Evolutionary conservation across 257 asterid species (phyloP).

Genomic region (Ilex asprella): DNA sequence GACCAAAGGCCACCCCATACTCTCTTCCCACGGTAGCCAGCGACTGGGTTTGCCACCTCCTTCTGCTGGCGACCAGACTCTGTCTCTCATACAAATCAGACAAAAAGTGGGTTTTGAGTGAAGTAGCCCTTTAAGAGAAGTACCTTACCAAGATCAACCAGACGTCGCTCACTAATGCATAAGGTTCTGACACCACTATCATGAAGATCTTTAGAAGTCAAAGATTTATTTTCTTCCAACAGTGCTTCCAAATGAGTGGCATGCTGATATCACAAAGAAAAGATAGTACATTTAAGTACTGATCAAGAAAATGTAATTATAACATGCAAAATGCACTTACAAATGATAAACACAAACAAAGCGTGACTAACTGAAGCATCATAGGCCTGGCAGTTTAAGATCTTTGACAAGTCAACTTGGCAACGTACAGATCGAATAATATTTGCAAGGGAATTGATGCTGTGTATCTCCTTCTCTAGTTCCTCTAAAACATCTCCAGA

Average conservation of each 20-base stretch:
- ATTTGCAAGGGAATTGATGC: slow-evolving; percentile 72
- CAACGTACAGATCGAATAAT: slow-evolving; percentile 70
- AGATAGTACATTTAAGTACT: background rate
- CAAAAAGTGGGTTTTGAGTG: too few relatives aligned
- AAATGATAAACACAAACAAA: slow-evolving; percentile 1
- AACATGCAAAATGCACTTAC: background rate
- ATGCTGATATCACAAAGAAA: slow-evolving; percentile 41
- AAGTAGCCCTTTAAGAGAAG: slow-evolving; percentile 8
- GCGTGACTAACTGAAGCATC: slow-evolving; percentile 54
- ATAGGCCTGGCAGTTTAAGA: slow-evolving; percentile 77
- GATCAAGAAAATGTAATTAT: background rate
- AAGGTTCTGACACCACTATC: slow-evolving; percentile 81
- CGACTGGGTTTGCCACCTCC: too few relatives aligned
- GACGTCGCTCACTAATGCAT: slow-evolving; percentile 55
- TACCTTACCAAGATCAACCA: slow-evolving; percentile 85
- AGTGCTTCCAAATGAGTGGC: slow-evolving; percentile 76
- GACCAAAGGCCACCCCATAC: too few relatives aligned
- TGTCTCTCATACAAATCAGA: too few relatives aligned
- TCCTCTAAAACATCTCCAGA: slow-evolving; percentile 46
- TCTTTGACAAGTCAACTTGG: slow-evolving; percentile 70
- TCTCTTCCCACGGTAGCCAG: too few relatives aligned
- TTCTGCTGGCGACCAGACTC: too few relatives aligned
- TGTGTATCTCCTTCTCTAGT: slow-evolving; percentile 73
- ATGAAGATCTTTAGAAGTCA: slow-evolving; percentile 70
- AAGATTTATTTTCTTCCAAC: slow-evolving; percentile 50